Evolutionary conservation across 139 green algal species (phyloP).

Genomic region (Closterium sp.): DNA sequence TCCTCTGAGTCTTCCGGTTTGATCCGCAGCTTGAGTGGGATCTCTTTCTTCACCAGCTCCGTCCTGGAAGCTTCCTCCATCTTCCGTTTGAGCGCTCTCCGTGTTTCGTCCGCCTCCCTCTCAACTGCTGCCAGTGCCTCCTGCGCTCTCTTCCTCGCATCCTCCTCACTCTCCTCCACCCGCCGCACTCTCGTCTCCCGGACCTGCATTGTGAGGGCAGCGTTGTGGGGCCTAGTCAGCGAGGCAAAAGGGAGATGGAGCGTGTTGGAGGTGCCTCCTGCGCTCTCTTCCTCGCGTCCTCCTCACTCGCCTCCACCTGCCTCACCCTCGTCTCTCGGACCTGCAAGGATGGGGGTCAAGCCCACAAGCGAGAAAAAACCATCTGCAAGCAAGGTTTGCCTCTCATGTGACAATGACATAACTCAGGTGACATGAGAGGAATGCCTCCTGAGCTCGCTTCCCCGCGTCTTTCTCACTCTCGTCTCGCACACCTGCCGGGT

Average conservation of each 20-base stretch:
- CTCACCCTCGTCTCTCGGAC: neutral
- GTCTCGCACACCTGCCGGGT: neutral
- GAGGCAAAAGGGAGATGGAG: neutral
- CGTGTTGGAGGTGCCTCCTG: neutral
- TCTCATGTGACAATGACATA: no score
- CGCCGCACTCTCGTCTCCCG: neutral
- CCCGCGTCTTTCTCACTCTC: neutral
- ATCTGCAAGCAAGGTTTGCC: no score
- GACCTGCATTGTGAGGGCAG: neutral
- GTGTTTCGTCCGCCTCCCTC: slow-evolving; percentile 26
- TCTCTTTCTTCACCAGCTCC: neutral
- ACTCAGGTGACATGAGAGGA: no score
- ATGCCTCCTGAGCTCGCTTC: neutral
- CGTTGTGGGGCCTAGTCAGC: no score
- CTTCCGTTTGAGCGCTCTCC: slow-evolving; percentile 42
- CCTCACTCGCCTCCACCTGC: neutral
- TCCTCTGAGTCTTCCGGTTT: slow-evolving; percentile 48
- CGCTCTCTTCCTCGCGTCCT: neutral
- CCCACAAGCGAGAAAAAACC: no score
- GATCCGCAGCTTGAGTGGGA: slow-evolving; percentile 36
- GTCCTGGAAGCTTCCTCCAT: slow-evolving; percentile 28
- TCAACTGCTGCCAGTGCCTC: slow-evolving; percentile 20
- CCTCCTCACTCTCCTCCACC: slow-evolving; percentile 38
- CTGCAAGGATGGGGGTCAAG: neutral
- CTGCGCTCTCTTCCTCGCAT: slow-evolving; percentile 14